Base-by-base conservation (phyloP, 352 stramenopile species). In the Phytophthora kernoviae region DNA sequence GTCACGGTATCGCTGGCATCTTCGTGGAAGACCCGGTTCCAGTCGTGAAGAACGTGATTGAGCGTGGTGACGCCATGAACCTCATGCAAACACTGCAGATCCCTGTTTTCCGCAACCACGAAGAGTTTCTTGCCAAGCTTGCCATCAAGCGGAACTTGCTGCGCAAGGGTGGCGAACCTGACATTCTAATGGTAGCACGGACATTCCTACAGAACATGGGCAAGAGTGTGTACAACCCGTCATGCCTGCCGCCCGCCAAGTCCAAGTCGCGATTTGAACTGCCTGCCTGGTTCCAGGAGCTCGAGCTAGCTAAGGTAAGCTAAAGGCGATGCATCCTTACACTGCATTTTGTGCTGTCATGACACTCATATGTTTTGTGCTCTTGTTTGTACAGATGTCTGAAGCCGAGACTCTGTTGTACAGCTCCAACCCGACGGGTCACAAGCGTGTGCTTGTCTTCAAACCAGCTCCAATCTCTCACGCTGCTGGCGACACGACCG, bases 31-130 rank as follows among this genome's bases (percentile, higher is more conserved):
- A 99, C 79, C 93, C 97, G 3, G 91, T 98, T 11, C 87, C 93
- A 3, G 90, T 96, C 0, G 84, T 99, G 21, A 80, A 91, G 52
- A 87, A 87, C 11, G 68, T 99, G 12, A 73, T 99, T 15, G 68
- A 93, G 58, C 84, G 94, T 49, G 96, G 87, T 50, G 85, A 97
- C 27, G 87, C 81, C 32, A 73, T 96, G 70, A 97, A 97, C 73
- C 72, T 99, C 15, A 98, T 99, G 88, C 94, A 98, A 78, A 94
- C 90, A 11, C 98, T 99, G 65, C 88, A 90, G 51, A 91, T 99
- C 44, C 94, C 96, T 5, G 73, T 91, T 9, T 99, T 99, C 83
- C 88, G 79, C 69, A 89, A 70, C 64, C 73, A 93, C 44, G 81
- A 96, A 55, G 93, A 98, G 50, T 99, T 99, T 64, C 70, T 99